phyloP scores from a whole-genome alignment of 1,139 yeast genomes.

The Meyerozyma elateridarum region DNA sequence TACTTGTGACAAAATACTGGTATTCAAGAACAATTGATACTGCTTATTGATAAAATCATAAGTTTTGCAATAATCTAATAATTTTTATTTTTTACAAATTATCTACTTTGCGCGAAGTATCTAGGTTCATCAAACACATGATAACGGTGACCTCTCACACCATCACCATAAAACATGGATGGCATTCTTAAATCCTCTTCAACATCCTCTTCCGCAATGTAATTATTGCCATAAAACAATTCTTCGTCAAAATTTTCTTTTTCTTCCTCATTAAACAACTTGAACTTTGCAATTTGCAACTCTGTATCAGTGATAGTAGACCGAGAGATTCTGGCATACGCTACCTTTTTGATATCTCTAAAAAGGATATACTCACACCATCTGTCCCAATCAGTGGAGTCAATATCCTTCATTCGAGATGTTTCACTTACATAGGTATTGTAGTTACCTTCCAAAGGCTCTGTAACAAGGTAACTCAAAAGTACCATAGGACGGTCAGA shows the following conservation, averaged over 20 bases:
- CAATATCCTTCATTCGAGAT: conserved; percentile 90
- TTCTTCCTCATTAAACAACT: conserved; percentile 47
- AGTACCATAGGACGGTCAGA: conserved; percentile 74
- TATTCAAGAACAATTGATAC: too few relatives aligned
- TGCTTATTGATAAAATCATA: too few relatives aligned
- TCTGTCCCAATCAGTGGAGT: conserved; percentile 90
- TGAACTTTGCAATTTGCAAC: conserved; percentile 90
- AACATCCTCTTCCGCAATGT: conserved; percentile 52
- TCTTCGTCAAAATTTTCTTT: conserved; percentile 30
- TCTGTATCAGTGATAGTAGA: conserved; percentile 96
- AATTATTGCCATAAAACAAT: conserved; percentile 48
- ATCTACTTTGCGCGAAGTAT: conserved; percentile 47
- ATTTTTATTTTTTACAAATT: neutral
- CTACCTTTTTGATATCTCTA: conserved; percentile 81
- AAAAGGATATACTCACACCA: conserved; percentile 97
- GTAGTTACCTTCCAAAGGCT: conserved; percentile 84
- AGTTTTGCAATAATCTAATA: neutral
- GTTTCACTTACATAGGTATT: conserved; percentile 80
- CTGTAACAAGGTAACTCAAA: conserved; percentile 84
- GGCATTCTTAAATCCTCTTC: conserved; percentile 74
- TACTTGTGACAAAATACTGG: too few relatives aligned
- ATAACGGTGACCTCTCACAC: conserved; percentile 88
- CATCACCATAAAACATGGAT: conserved; percentile 78
- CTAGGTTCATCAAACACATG: conserved; percentile 93
- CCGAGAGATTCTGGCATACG: conserved; percentile 90